Base-by-base conservation (phyloP, 345 rosid species). In the Eucalyptus sp. region DNA sequence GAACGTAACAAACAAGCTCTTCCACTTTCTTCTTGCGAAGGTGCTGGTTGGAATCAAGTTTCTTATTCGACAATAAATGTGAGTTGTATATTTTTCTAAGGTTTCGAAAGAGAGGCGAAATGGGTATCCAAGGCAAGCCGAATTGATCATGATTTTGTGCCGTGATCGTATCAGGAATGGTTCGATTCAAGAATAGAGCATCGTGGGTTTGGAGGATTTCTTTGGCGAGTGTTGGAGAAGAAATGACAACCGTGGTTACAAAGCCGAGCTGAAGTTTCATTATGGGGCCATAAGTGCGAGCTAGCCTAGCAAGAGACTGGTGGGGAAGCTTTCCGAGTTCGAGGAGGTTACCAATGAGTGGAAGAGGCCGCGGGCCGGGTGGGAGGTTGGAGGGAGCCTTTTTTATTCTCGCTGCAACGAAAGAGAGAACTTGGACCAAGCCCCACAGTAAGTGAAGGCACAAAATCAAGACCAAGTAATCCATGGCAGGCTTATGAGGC, bases 181-280 rank as follows among this genome's bases (percentile, higher is more conserved):
- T 71, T 60, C 94, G 88, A 71, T 88, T 87, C 31, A 84, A 89
- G 86, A 92, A 90, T 22, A 86, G 41, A 46, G 54, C 88, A 50
- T 92, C 94, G 46, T 92, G 93, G 54, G 86, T 93, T 81, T 93
- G 91, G 50, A 94, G 93, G 86, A 92, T 89, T 76, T 95, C 91
- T 90, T 89, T 90, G 62, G 95, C 96, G 52, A 92, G 50, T 10
- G 51, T 81, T 10, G 92, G 86, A 10, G 94, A 94, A 17, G 91
- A 87, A 44, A 87, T 64, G n/a, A 92, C 91, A 5, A 92, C 49
- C 4, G 91, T 88, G 22, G 93, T 90, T 7, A 51, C 48, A 24
- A 22, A 41, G 22, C 93, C 93, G 1, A 92, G 89, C 41, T 58
- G 87, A 49, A 94, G 56, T 37, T 62, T 90, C 92, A 91, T 91